Base-by-base conservation (phyloP, 164 flowering plant genomes). In the Vitis amurensis region DNA sequence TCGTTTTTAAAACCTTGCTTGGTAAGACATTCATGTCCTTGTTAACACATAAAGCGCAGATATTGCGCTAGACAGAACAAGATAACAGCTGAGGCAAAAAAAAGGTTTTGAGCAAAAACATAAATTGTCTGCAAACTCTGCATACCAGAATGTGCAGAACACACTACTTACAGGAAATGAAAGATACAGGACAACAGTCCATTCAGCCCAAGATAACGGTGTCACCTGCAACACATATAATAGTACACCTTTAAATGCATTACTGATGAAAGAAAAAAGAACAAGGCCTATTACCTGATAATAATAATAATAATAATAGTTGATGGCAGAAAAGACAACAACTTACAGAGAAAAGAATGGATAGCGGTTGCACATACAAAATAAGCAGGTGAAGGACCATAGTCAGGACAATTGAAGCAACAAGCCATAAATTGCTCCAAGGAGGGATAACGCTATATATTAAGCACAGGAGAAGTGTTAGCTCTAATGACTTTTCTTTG, bases 381-480 rank as follows among this genome's bases (percentile, higher is more conserved):
- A 95, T 93, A 12, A 95, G 90, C 50, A 84, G 50, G 81, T 95
- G 99, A 76, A 95, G 91, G 51, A 93, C 59, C 97, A 95, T 91
- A 16, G 99, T 95, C 69, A 95, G 76, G 66, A 88, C 70, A 61
- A 95, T 93, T 15, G 99, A 93, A 69, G 72, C 94, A 73, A 93
- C 92, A 66, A 95, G 97, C 99, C 99, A 95, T 72, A 90, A 77
- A 69, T 95, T 95, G 82, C 98, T 93, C 99, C 99, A 91, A 8
- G 98, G 98, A 74, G 90, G 90, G 58, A 95, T 86, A 65, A 84
- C 88, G 63, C 99, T 95, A 63, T 59, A 74, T 55, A 76, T 37
- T 12, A 66, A 68, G 49, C 9, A 67, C 4, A 73, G 30, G 10
- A 17, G 52, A 57, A 61, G 44, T 5, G 67, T 68, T 59, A 66